Evolutionary conservation across 1,284 basidiomycete genomes (phyloP).

Genomic region (Leccinum griseonigrum): DNA sequence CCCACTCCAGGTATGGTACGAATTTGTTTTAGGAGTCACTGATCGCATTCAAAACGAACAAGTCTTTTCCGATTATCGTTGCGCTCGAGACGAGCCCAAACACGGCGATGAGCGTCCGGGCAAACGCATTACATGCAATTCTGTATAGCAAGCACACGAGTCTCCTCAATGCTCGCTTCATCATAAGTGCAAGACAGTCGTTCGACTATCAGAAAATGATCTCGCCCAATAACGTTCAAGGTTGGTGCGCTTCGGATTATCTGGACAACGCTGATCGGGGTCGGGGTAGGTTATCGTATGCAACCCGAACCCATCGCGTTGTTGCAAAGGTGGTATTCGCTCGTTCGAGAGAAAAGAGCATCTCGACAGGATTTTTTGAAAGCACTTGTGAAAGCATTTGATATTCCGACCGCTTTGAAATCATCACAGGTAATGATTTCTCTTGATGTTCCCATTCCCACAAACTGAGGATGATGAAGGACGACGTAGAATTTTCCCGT

Average conservation of each 20-base stretch:
- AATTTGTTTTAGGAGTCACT: background rate
- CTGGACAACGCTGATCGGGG: background rate
- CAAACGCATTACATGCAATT: conserved; percentile 77
- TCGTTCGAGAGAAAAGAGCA: conserved; percentile 87
- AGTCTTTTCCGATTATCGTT: conserved; percentile 92
- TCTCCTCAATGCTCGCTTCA: conserved; percentile 83
- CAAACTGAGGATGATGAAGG: conserved; percentile 39
- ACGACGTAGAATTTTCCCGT: conserved; percentile 79
- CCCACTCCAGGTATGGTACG: conserved; percentile 70
- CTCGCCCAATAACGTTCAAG: conserved; percentile 45
- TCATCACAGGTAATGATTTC: conserved; percentile 43
- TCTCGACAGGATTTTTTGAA: conserved; percentile 86
- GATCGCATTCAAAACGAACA: conserved; percentile 1
- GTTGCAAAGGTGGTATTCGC: conserved; percentile 86
- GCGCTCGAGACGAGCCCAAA: conserved; percentile 87
- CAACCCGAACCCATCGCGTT: conserved; percentile 65
- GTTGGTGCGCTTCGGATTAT: conserved; percentile 29
- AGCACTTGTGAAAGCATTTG: conserved; percentile 78
- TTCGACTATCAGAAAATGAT: conserved; percentile 82
- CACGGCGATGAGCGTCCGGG: conserved; percentile 63
- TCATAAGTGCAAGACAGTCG: conserved; percentile 74
- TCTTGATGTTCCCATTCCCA: background rate
- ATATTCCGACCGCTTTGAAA: conserved; percentile 49
- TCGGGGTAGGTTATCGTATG: conserved; percentile 57
- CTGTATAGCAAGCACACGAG: conserved; percentile 90